These are phyloP conservation scores for Thermothielavioides terrestris DNA, from an alignment of 495 filamentous ascomycete species.

Conservation along the genomic window DNA sequence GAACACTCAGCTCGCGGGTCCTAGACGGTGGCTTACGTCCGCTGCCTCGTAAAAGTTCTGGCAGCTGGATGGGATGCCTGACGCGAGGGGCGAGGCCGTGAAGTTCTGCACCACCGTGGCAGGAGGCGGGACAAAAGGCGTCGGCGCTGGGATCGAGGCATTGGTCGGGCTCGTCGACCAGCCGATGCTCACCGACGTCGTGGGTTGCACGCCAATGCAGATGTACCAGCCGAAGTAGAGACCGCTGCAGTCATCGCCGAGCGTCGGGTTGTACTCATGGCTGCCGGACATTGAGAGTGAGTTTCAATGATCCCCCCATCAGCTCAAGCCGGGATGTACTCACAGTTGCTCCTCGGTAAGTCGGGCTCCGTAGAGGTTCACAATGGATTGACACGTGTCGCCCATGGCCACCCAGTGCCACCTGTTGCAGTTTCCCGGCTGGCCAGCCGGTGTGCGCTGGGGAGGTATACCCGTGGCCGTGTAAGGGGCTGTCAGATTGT, in stretches of 20 bases:
- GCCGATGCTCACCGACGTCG: not conserved
- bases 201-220: not conserved
- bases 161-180: not conserved
- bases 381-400: constrained; percentile 1
- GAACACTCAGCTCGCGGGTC: not conserved
- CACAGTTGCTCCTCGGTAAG: not conserved
- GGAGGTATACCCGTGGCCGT: constrained; percentile 5
- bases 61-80: not conserved
- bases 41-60: not conserved
- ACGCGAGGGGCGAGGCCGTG: not conserved
- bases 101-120: constrained; percentile 1
- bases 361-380: not conserved
- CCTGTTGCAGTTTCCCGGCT: constrained; percentile 15
- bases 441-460: constrained; percentile 12
- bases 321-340: not conserved
- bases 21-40: not conserved
- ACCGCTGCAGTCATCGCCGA: not conserved
- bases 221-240: not conserved
- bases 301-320: not conserved
- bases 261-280: not conserved
- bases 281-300: not conserved
- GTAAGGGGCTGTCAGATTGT: not conserved
- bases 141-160: not conserved
- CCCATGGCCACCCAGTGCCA: constrained; percentile 6
- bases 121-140: not conserved